Conservation (phyloP, 2,329 filamentous ascomycete genomes). For the Fusarium sp. region DNA sequence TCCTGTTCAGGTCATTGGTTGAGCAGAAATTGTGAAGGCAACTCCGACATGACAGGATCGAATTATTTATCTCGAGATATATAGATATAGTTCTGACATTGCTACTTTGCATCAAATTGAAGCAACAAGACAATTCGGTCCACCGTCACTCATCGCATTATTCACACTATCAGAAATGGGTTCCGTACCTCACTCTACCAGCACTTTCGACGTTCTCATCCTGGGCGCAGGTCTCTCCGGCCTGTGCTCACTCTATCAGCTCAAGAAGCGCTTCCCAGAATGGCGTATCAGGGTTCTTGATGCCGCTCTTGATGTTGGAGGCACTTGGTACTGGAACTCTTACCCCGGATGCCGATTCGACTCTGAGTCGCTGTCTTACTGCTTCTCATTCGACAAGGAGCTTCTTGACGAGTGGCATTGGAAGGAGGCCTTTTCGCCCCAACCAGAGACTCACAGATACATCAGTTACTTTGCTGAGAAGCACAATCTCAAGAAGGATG, state of each 20-base stretch:
- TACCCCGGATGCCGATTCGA: conserved; percentile 50
- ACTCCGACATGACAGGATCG: not conserved
- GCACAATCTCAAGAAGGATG: conserved; percentile 51
- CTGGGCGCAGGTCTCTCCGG: conserved; percentile 47
- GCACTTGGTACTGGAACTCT: conserved; percentile 41
- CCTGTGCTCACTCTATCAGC: conserved; percentile 52
- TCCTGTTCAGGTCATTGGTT: not conserved
- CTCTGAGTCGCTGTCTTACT: conserved; percentile 52
- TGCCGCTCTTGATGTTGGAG: conserved; percentile 31
- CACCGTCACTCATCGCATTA: not conserved
- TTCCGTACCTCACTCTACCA: conserved; percentile 9
- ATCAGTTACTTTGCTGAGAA: conserved; percentile 54
- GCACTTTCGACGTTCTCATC: conserved; percentile 32
- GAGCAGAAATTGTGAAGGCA: not conserved
- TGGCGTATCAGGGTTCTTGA: conserved; percentile 35
- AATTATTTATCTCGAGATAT: not conserved
- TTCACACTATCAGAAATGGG: conserved; percentile 11
- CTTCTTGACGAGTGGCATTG: conserved; percentile 32
- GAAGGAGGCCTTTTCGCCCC: conserved; percentile 51
- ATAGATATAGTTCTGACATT: not conserved
- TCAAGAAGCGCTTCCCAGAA: conserved; percentile 45
- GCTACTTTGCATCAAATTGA: not conserved
- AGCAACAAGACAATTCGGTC: not conserved
- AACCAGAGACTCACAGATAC: conserved; percentile 52
- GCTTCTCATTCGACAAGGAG: conserved; percentile 31